These are phyloP conservation scores for Kluyveromyces dobzhanskii DNA, from an alignment of 805 yeast genomes.

Conservation along the genomic window DNA sequence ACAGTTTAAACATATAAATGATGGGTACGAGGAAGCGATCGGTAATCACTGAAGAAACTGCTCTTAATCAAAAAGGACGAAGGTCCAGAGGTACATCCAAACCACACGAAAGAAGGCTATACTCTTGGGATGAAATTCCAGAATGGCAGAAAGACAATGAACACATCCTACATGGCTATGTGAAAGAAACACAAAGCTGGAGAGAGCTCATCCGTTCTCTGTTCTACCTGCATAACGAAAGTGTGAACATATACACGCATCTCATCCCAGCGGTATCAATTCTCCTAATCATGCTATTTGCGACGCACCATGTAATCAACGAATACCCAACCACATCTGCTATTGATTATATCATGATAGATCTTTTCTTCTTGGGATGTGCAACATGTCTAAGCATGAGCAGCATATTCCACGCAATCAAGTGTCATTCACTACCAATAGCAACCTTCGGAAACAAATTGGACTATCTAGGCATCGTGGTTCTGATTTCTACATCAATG, in stretches of 20 bases:
- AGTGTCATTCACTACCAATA: constrained; percentile 51
- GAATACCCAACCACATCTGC: constrained; percentile 35
- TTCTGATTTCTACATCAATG: constrained; percentile 57
- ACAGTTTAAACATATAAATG: too few species aligned
- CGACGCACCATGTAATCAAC: constrained; percentile 26
- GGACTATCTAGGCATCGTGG: constrained; percentile 68
- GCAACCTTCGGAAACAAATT: constrained; percentile 56
- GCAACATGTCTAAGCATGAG: constrained; percentile 53
- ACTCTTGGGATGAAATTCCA: constrained; percentile 43
- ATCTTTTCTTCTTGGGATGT: constrained; percentile 42
- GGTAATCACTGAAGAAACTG: neutral
- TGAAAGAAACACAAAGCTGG: constrained; percentile 44
- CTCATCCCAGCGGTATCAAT: constrained; percentile 34
- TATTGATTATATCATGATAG: constrained; percentile 31
- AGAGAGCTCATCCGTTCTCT: constrained; percentile 39
- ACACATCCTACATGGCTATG: constrained; percentile 54
- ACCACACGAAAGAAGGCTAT: constrained; percentile 9
- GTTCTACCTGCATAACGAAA: constrained; percentile 58
- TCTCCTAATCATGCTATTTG: constrained; percentile 14
- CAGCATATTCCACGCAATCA: constrained; percentile 57
- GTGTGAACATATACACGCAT: constrained; percentile 66
- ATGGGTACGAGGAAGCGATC: neutral
- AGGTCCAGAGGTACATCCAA: neutral
- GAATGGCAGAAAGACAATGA: constrained; percentile 72
- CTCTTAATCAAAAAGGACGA: neutral